Percentiles rank a stretch among this genome's conserved stretches.
Conservation (phyloP, 768 basidiomycete species). For the Dictyophora rubrovolvata region DNA sequence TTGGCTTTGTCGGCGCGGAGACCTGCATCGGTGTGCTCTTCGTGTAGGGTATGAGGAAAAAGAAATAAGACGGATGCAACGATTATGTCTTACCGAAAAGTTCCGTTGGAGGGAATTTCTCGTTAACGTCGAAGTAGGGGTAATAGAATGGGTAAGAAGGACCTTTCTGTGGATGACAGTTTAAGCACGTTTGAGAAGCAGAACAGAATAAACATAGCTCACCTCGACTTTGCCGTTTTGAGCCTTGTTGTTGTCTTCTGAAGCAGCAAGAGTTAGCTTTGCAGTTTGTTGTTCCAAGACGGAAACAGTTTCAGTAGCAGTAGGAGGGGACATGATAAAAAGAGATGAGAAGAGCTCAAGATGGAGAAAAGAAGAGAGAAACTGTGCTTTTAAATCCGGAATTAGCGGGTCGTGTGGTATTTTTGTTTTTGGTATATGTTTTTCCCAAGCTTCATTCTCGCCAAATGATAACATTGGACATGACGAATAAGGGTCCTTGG, state of each 20-base stretch:
- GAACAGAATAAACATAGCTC: background rate
- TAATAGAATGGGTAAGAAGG: conserved; percentile 41
- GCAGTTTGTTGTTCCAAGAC: background rate
- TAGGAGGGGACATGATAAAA: background rate
- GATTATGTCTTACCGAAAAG: conserved; percentile 28
- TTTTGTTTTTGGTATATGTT: too few relatives aligned
- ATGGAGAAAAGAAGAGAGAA: background rate
- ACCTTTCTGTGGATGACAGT: conserved; percentile 20
- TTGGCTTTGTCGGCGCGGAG: conserved; percentile 39
- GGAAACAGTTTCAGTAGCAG: conserved; percentile 3
- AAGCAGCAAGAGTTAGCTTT: background rate
- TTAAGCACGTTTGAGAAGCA: background rate
- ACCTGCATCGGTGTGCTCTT: conserved; percentile 36
- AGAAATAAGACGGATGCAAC: background rate
- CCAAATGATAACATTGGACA: too few relatives aligned
- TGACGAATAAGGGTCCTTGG: too few relatives aligned
- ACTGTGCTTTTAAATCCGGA: background rate
- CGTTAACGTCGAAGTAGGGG: conserved; percentile 34
- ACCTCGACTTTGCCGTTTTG: background rate
- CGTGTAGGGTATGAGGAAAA: background rate
- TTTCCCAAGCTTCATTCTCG: too few relatives aligned
- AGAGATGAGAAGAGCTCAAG: background rate
- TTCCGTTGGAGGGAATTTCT: conserved; percentile 42
- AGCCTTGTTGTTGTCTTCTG: background rate
- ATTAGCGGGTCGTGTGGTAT: too few relatives aligned